Evolutionary conservation across 179 eudicot genomes (phyloP).

Genomic region (Corrigiola litoralis): DNA sequence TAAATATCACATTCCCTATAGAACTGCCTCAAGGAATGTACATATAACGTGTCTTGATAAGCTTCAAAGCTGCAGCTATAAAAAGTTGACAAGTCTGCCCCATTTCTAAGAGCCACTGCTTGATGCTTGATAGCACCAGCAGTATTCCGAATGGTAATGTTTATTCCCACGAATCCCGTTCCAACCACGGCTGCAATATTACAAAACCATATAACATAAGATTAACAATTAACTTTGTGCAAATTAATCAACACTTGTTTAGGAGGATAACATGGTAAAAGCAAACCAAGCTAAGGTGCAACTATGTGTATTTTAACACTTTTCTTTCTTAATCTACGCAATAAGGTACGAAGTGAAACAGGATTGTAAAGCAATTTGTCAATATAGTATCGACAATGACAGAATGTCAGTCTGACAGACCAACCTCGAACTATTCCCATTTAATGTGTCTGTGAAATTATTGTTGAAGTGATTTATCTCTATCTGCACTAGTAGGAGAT

Average conservation of each 20-base stretch:
- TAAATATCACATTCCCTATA: constrained; percentile 71
- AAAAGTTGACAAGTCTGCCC: constrained; percentile 69
- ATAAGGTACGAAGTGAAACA: too few species aligned
- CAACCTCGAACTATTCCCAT: background rate
- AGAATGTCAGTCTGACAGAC: background rate
- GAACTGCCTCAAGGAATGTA: constrained; percentile 69
- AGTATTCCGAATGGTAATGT: constrained; percentile 66
- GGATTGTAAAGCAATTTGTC: too few species aligned
- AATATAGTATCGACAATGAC: too few species aligned
- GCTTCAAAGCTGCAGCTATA: constrained; percentile 81
- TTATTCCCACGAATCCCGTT: constrained; percentile 56
- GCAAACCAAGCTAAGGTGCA: too few species aligned
- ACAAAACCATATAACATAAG: background rate
- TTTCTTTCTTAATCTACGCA: too few species aligned
- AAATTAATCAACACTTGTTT: too few species aligned
- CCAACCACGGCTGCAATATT: constrained; percentile 56
- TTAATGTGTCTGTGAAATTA: background rate
- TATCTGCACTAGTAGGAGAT: too few species aligned
- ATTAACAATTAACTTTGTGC: background rate
- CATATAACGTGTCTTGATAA: constrained; percentile 81
- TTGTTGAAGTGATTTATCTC: background rate
- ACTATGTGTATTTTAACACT: too few species aligned
- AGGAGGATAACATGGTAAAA: background rate
- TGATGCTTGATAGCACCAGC: constrained; percentile 85
- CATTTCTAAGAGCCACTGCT: constrained; percentile 76